Conservation (phyloP, 2,329 filamentous ascomycete genomes). For the Peltaster fructicola region DNA sequence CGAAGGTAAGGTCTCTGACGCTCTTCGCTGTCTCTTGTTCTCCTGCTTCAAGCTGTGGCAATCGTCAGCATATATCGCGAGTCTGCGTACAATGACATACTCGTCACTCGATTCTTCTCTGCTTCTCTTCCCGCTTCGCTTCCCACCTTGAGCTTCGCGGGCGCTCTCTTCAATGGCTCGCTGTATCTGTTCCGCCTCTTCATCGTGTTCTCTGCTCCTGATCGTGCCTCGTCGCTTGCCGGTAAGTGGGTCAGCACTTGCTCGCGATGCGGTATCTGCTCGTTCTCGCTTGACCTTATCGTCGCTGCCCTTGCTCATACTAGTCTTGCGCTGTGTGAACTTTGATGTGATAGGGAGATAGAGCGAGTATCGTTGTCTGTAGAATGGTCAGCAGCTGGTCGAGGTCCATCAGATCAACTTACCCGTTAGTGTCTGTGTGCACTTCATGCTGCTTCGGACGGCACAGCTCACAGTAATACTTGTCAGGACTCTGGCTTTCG, state of each 20-base stretch:
- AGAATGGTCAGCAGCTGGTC: conserved; percentile 13
- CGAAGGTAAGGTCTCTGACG: conserved; percentile 47
- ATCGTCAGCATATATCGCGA: conserved; percentile 7
- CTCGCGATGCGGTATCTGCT: conserved; percentile 32
- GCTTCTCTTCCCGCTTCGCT: conserved; percentile 59
- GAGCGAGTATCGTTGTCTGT: conserved; percentile 43
- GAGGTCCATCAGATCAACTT: conserved; percentile 26
- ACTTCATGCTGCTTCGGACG: conserved; percentile 81
- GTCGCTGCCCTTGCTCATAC: conserved; percentile 42
- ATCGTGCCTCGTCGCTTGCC: conserved; percentile 86
- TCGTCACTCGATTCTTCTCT: conserved; percentile 88
- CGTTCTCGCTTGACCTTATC: conserved; percentile 38
- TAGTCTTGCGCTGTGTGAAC: conserved; percentile 40
- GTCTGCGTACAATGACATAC: conserved; percentile 39
- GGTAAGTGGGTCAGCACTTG: conserved; percentile 37
- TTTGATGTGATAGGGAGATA: conserved; percentile 41
- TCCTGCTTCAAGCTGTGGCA: conserved; percentile 45
- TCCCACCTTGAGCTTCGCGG: conserved; percentile 46
- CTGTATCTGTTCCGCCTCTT: conserved; percentile 79
- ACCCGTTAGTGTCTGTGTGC: conserved; percentile 69
- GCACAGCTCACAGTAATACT: conserved; percentile 96
- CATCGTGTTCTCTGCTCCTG: conserved; percentile 92
- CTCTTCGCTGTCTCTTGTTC: conserved; percentile 68
- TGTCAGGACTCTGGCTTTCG: conserved; percentile 78
- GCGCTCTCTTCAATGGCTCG: conserved; percentile 92